Base-by-base conservation (phyloP, 2,329 filamentous ascomycete genomes). In the Fusarium agapanthi region DNA sequence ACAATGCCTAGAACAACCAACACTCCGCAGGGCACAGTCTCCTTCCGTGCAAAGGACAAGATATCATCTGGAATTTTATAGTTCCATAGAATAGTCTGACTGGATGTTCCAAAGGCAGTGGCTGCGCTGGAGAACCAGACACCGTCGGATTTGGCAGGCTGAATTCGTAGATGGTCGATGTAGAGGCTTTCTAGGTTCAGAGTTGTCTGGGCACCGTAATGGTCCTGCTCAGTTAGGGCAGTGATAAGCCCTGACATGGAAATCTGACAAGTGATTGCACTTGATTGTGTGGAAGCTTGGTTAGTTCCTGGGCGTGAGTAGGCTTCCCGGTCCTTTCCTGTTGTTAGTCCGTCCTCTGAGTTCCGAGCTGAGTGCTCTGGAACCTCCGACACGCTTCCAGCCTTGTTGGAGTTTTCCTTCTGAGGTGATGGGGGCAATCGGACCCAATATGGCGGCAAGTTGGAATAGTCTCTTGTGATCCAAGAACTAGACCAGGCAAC, bases 391-490 rank as follows among this genome's bases (percentile, higher is more conserved):
- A 53, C 50, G 6, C 48, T 48, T n/a, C 22, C 55, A 7, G 26
- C 6, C 2, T 57, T n/a, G 5, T 48, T 41, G 0, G 28, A 1
- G 13, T 32, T 22, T 1, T 47, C 15, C 4, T 54, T 69, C 20
- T 41, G 57, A 1, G 45, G 73, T 7, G 79, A 77, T 1, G 84
- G 81, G n/a, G 84, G 84, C 24, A 89, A 77, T 13, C 82, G 79
- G 30, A 88, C 84, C 89, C 89, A 91, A 72, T 90, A 90, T 0
- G 89, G 89, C 6, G 89, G 89, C 10, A 91, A 76, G 38, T 87
- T 86, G 1, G 81, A 81, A 26, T 83, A 83, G 68, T 87, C 84
- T 50, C 89, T 83, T 13, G 83, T 84, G 5, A 85, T 88, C 87
- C 88, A 89, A 15, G 83, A 79, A 22, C 83, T 82, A 13, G 85